Base-by-base conservation (phyloP, 192 early-diverging fungal species). In the Coemansia nantahalensis region DNA sequence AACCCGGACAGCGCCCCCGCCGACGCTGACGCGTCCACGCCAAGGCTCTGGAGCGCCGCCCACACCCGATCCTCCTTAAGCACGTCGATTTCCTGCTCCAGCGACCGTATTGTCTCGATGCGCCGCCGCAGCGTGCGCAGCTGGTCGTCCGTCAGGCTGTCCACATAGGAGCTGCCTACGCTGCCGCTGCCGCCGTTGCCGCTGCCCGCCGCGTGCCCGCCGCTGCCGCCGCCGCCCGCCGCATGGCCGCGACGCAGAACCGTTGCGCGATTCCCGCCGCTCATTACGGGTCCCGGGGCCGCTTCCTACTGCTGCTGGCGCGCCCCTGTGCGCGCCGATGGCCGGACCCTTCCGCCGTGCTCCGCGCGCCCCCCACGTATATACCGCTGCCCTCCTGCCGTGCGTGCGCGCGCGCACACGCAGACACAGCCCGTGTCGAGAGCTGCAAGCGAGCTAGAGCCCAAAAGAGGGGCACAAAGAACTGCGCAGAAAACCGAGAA, bases 61-160 rank as follows among this genome's bases (percentile, higher is more conserved):
- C 51, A 45, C 26, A 68, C 50, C 19, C 59, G 55, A 8, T 60
- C 61, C 15, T 55, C 54, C 31, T 49, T 48, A 8, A 76, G 56
- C 39, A 45, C 39, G 39, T 68, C 61, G 17, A 76, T 34, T 2
- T 76, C 72, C 61, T 64, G 56, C 33, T 76, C 72, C 11, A 76
- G 37, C 2, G 56, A 45, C 30, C 51, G 51, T 28, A 76, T 9
- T 1, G 65, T 45, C 43, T 76, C 72, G 8, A 65, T 54, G 51
- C 62, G 62, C 36, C 72, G 72, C 53, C 44, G 55, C 48, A 76
- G 72, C 28, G 39, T 51, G 8, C 72, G 72, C 31, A 45, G 32
- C 53, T 76, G 72, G n/a, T 76, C 72, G 16, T 76, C 72, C 2
- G 57, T 48, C 33, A 76, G 40, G 13, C 28, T 49, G 6, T 76